A percentile compares a stretch with the other conserved stretches of the same genome.
phyloP scores from a whole-genome alignment of 441 rosid species.

The Syzygium syzygioides region DNA sequence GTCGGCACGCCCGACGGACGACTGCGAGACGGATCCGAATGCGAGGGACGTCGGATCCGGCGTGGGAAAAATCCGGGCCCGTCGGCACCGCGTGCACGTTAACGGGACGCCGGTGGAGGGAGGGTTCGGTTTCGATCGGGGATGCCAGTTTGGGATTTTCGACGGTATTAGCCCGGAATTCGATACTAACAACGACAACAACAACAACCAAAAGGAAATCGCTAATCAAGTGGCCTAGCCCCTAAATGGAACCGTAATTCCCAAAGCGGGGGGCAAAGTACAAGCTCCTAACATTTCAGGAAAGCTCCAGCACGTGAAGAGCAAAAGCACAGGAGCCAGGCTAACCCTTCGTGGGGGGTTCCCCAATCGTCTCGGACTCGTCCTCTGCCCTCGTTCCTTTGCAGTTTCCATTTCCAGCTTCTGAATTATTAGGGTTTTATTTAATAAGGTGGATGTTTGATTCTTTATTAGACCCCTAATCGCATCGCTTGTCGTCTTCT shows the following conservation, averaged over 20 bases:
- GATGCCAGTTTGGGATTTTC: background rate
- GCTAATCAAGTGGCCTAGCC: background rate
- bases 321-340: background rate
- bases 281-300: background rate
- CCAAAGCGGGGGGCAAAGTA: background rate
- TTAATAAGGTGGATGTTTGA: background rate
- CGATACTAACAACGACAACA: too few relatives aligned
- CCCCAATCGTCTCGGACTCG: background rate
- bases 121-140: background rate
- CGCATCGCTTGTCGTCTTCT: background rate
- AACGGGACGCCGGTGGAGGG: background rate
- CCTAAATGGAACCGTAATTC: background rate
- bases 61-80: fast-evolving
- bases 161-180: background rate
- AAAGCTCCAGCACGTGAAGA: background rate
- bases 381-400: background rate
- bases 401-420: background rate
- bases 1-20: too few relatives aligned
- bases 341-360: background rate
- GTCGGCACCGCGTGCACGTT: too few relatives aligned
- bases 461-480: background rate
- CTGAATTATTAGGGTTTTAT: background rate
- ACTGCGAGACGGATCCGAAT: background rate
- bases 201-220: background rate
- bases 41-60: fast-evolving